Conservation (phyloP, 345 rosid genomes). For the Pseudoturritis turrita region DNA sequence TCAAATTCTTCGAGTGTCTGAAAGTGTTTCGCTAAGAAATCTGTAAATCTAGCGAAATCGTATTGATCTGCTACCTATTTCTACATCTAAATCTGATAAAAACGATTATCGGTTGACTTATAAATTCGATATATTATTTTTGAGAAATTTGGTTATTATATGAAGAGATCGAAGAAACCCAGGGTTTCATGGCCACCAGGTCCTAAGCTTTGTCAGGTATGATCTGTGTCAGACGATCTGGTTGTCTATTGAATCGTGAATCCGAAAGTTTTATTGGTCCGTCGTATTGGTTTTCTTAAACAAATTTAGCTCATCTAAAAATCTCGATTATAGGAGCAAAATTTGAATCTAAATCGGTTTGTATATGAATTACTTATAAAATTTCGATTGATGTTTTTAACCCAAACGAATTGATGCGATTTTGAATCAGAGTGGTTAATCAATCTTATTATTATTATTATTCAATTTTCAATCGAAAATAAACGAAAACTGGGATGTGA, state of each 20-base stretch:
- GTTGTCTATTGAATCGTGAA: background rate
- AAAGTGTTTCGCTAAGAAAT: background rate
- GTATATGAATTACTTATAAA: background rate
- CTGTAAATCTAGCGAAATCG: conserved; percentile 13
- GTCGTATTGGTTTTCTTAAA: background rate
- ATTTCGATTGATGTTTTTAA: background rate
- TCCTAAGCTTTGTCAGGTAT: conserved; percentile 61
- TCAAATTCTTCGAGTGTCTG: background rate
- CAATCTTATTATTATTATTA: background rate
- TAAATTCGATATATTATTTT: background rate
- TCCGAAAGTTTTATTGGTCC: background rate
- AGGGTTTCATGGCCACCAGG: conserved; percentile 58
- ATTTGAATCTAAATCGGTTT: background rate
- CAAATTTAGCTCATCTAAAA: background rate
- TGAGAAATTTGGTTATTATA: conserved; percentile 5
- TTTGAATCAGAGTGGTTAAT: background rate
- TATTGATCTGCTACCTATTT: background rate
- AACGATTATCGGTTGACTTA: background rate
- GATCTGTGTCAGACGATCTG: too few species aligned
- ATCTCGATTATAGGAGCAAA: background rate
- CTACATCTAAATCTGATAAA: conserved; percentile 8
- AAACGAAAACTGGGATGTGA: background rate
- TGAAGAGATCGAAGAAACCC: conserved; percentile 53
- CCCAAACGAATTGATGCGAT: background rate
- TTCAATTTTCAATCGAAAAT: background rate